Evolutionary conservation across 2,329 filamentous ascomycete species (phyloP).

Genomic region (Teratosphaeria destructans): DNA sequence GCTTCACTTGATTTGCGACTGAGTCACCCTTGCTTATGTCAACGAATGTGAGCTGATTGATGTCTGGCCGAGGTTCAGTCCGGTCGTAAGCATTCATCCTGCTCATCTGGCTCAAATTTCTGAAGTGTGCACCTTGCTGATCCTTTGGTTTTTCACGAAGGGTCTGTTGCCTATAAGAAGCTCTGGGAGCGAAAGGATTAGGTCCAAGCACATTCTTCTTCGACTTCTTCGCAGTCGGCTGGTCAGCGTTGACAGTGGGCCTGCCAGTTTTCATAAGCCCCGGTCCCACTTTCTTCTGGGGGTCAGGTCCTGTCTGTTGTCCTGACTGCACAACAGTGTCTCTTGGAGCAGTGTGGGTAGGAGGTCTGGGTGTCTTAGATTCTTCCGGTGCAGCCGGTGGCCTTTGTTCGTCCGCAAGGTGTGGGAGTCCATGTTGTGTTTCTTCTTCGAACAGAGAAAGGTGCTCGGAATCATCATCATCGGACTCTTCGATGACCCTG

Average conservation of each 20-base stretch:
- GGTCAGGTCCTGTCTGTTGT: neutral
- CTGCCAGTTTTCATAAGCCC: neutral
- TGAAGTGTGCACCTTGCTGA: neutral
- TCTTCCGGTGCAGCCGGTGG: neutral
- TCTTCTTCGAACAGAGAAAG: neutral
- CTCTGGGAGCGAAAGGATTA: neutral
- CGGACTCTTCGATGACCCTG: neutral
- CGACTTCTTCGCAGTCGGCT: neutral
- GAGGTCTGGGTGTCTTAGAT: neutral
- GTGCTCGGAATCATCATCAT: neutral
- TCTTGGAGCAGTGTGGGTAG: neutral
- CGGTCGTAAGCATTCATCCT: neutral
- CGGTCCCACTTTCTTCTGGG: neutral
- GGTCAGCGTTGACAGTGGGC: neutral
- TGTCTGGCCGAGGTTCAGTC: neutral
- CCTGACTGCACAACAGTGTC: neutral
- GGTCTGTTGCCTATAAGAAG: neutral
- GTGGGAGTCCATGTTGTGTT: neutral
- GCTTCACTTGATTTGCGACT: neutral
- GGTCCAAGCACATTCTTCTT: neutral
- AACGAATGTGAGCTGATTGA: neutral
- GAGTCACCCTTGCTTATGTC: neutral
- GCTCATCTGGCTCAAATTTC: neutral
- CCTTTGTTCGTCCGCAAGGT: neutral
- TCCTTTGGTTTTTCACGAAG: neutral